phyloP scores from a whole-genome alignment of 257 asterid species.

The Echium plantagineum region DNA sequence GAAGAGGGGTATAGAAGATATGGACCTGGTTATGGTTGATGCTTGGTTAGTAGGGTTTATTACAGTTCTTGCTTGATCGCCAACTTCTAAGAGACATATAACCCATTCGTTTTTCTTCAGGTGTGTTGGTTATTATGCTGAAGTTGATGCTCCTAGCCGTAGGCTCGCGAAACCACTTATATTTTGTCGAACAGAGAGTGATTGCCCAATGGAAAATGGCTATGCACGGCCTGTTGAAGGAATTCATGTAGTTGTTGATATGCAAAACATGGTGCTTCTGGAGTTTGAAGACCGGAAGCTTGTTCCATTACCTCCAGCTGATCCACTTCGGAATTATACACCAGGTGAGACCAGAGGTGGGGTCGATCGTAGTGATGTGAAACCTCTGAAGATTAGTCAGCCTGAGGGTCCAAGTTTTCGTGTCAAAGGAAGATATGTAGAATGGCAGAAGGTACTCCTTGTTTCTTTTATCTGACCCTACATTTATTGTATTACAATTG shows the following conservation, averaged over 20 bases:
- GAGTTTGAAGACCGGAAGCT: slow-evolving; percentile 94
- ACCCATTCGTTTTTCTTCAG: slow-evolving; percentile 26
- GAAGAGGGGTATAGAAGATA: slow-evolving; percentile 96
- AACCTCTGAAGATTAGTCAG: slow-evolving; percentile 74
- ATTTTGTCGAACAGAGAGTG: slow-evolving; percentile 91
- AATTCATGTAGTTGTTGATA: slow-evolving; percentile 82
- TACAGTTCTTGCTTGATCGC: background rate
- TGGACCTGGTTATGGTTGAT: slow-evolving; percentile 99
- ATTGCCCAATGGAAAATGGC: slow-evolving; percentile 95
- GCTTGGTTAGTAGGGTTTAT: slow-evolving; percentile 52
- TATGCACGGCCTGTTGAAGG: slow-evolving; percentile 99
- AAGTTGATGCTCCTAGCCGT: slow-evolving; percentile 87
- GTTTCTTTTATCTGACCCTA: slow-evolving; percentile 4
- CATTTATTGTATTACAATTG: slow-evolving; percentile 3
- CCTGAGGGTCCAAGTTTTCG: slow-evolving; percentile 99
- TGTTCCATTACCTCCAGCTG: slow-evolving; percentile 92
- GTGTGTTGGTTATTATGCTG: slow-evolving; percentile 92
- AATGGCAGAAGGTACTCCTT: slow-evolving; percentile 85
- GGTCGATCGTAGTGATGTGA: slow-evolving; percentile 90
- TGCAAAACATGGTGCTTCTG: slow-evolving; percentile 85
- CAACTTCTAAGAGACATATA: background rate
- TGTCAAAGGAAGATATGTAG: slow-evolving; percentile 62
- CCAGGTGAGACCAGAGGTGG: slow-evolving; percentile 95
- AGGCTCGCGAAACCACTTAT: slow-evolving; percentile 95
- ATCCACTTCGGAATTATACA: slow-evolving; percentile 87